Conservation (phyloP, 2,329 filamentous ascomycete species). For the Fusarium setosum region DNA sequence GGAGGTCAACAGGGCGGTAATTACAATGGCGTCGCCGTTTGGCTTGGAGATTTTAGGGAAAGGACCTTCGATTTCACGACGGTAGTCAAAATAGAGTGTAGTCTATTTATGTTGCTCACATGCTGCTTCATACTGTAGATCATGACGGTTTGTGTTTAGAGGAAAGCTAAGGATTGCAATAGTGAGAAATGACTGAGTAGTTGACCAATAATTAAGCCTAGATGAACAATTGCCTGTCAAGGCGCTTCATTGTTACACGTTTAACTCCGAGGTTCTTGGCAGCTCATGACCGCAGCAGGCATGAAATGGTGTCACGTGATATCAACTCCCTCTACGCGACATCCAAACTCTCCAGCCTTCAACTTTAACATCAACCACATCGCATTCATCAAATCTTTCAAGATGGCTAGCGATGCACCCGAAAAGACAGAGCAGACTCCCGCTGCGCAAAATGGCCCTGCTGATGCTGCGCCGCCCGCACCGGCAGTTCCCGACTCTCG, state of each 20-base stretch:
- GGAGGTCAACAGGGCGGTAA: conserved; percentile 41
- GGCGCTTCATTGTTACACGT: conserved; percentile 1
- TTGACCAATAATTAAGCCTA: conserved; percentile 10
- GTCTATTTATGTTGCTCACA: conserved; percentile 16
- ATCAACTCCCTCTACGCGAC: conserved; percentile 23
- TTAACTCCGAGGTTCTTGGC: conserved; percentile 22
- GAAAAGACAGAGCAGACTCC: conserved; percentile 47
- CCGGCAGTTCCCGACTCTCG: conserved; percentile 67
- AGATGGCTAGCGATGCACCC: conserved; percentile 51
- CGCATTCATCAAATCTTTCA: conserved; percentile 32
- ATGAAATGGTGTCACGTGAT: conserved; percentile 42
- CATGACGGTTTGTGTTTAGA: not conserved
- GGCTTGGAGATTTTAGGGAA: conserved; percentile 37
- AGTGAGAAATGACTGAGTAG: not conserved
- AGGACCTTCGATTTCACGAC: conserved; percentile 30
- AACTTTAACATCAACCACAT: conserved; percentile 26
- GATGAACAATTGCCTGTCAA: not conserved
- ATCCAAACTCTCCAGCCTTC: conserved; percentile 11
- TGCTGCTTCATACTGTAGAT: conserved; percentile 4
- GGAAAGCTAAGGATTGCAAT: not conserved
- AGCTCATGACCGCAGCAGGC: not conserved
- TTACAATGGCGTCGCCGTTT: conserved; percentile 43
- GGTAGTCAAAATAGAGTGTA: conserved; percentile 41
- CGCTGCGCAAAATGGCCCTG: conserved; percentile 42
- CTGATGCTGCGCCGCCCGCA: conserved; percentile 53